A percentile compares a stretch with the other conserved stretches of the same genome.
Conservation (phyloP, 2,329 filamentous ascomycete genomes). For the Phoma sp. region DNA sequence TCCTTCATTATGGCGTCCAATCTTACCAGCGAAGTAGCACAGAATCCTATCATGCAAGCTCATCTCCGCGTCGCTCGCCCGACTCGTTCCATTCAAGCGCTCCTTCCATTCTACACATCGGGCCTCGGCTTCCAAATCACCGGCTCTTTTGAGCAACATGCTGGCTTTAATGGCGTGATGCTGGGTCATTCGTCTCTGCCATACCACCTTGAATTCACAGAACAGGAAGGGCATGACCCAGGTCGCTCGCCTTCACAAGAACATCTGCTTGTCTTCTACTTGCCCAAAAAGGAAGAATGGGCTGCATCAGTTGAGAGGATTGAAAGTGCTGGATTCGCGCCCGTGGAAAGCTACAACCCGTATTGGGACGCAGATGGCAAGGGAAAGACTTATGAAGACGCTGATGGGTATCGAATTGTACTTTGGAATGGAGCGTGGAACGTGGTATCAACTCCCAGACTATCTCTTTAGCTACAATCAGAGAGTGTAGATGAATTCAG, state of each 20-base stretch:
- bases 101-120: slow-evolving; percentile 52
- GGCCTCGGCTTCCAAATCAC: slow-evolving; percentile 51
- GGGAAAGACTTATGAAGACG: slow-evolving; percentile 54
- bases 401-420: slow-evolving; percentile 55
- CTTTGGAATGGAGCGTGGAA: slow-evolving; percentile 42
- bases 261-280: slow-evolving; percentile 55
- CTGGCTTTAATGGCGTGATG: slow-evolving; percentile 53
- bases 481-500: slow-evolving; percentile 66
- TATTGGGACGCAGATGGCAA: slow-evolving; percentile 51
- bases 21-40: background rate
- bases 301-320: slow-evolving; percentile 43
- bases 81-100: slow-evolving; percentile 46
- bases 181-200: slow-evolving; percentile 47
- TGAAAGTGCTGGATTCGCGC: slow-evolving; percentile 41
- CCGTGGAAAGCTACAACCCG: slow-evolving; percentile 51
- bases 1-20: background rate
- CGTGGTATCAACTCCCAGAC: background rate
- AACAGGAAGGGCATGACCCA: slow-evolving; percentile 41
- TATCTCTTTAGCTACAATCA: slow-evolving; percentile 25
- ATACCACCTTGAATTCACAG: slow-evolving; percentile 56
- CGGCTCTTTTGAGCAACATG: slow-evolving; percentile 46
- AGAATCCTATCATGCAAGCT: background rate
- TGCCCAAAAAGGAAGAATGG: slow-evolving; percentile 42
- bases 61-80: slow-evolving; percentile 53
- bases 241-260: slow-evolving; percentile 51